These are phyloP conservation scores for Podospora fimiseda DNA, from an alignment of 495 filamentous ascomycete species.

Conservation along the genomic window DNA sequence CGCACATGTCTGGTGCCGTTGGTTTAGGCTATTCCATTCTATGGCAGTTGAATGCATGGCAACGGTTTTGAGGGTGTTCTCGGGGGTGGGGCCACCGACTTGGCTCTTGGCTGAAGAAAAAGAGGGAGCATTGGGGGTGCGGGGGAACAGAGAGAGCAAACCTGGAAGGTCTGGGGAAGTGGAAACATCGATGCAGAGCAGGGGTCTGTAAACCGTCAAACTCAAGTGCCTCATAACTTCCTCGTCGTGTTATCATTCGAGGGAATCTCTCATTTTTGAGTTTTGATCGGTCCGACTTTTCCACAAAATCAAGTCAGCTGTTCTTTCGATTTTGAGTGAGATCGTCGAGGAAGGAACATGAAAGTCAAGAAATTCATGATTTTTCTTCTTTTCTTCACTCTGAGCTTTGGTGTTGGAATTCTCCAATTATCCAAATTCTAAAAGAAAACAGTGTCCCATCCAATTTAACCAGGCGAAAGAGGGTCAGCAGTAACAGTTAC, in stretches of 20 bases:
- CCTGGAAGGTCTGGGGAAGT: not conserved
- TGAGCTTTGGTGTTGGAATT: no score
- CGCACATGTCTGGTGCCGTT: not conserved
- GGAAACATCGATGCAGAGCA: no score
- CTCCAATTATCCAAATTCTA: constrained; percentile 3
- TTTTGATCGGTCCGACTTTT: no score
- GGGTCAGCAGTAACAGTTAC: not conserved
- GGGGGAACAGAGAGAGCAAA: no score
- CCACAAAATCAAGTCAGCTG: not conserved
- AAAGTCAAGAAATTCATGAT: not conserved
- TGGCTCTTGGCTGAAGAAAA: not conserved
- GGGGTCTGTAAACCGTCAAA: no score
- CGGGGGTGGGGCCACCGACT: not conserved
- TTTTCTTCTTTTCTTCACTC: not conserved
- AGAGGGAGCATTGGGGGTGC: not conserved
- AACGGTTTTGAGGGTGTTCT: not conserved
- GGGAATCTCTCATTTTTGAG: no score
- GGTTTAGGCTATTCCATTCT: not conserved
- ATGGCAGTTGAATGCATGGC: not conserved
- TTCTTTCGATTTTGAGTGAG: not conserved
- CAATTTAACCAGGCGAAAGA: constrained; percentile 3
- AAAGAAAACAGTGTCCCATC: not conserved
- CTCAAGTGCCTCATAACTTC: no score
- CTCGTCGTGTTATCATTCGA: no score
- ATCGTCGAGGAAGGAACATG: no score